Percentiles rank a stretch among this genome's conserved stretches.
Conservation (phyloP, 1,139 yeast genomes). For the Debaryomyces robertsiae region DNA sequence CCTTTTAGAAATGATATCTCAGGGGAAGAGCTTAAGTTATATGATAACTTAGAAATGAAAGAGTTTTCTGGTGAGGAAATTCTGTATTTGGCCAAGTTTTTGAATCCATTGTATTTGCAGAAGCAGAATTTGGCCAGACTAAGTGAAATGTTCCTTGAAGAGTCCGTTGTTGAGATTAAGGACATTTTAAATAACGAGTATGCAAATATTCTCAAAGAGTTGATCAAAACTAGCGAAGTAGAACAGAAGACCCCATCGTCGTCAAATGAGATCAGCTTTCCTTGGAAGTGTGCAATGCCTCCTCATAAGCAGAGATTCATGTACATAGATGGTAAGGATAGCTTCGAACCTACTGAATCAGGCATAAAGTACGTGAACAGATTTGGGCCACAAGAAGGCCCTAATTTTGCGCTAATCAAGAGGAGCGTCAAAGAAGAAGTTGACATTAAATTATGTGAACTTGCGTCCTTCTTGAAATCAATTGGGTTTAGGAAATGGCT, state of each 20-base stretch:
- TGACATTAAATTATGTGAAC: constrained; percentile 44
- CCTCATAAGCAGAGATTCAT: constrained; percentile 90
- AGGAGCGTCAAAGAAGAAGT: constrained; percentile 16
- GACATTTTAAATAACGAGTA: constrained; percentile 62
- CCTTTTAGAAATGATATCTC: constrained; percentile 40
- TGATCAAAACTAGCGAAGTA: constrained; percentile 55
- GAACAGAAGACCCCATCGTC: constrained; percentile 60
- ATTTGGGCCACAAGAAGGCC: constrained; percentile 51
- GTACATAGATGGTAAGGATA: constrained; percentile 71
- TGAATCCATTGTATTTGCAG: constrained; percentile 60
- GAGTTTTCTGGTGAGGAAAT: constrained; percentile 40
- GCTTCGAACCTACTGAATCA: constrained; percentile 28
- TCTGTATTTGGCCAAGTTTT: constrained; percentile 48
- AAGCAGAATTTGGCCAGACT: constrained; percentile 28
- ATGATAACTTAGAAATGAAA: constrained; percentile 24
- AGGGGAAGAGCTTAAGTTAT: constrained; percentile 28
- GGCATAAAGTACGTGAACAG: constrained; percentile 30
- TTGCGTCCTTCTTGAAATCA: constrained; percentile 64
- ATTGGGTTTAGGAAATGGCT: constrained; percentile 73
- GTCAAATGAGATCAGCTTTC: constrained; percentile 58
- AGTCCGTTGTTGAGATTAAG: constrained; percentile 69
- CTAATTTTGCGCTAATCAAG: constrained; percentile 49
- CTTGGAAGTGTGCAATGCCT: constrained; percentile 93
- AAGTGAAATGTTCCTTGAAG: constrained; percentile 57
- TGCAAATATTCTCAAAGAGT: constrained; percentile 47